A percentile compares a stretch with the other conserved stretches of the same genome.
These are phyloP conservation scores for Nissolia schottii DNA, from an alignment of 306 rosid genomes.

Conservation along the genomic window DNA sequence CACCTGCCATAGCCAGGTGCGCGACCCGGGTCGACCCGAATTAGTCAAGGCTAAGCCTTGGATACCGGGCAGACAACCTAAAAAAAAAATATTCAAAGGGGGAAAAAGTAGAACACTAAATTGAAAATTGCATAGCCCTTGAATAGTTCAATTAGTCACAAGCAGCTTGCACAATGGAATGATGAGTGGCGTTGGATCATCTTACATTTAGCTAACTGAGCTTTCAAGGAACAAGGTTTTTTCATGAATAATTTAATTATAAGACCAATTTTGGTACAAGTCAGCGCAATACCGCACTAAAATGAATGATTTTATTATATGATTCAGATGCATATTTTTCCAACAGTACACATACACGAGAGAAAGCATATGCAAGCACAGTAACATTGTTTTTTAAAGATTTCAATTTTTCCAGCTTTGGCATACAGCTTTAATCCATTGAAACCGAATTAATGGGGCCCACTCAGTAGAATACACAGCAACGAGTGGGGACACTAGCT, in stretches of 20 bases:
- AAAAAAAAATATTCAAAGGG: neutral
- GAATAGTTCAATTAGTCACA: constrained; percentile 16
- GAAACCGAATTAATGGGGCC: constrained; percentile 29
- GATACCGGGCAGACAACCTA: too few relatives aligned
- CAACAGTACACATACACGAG: neutral
- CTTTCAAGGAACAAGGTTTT: constrained; percentile 12
- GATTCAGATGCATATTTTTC: neutral
- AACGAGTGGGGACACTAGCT: constrained; percentile 34
- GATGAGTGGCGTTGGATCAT: constrained; percentile 16
- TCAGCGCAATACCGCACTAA: constrained; percentile 21
- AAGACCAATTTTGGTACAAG: constrained; percentile 13
- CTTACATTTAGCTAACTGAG: constrained; percentile 28
- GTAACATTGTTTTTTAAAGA: constrained; percentile 16
- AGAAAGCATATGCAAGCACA: constrained; percentile 22
- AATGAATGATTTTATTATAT: neutral
- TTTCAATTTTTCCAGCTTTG: constrained; percentile 27
- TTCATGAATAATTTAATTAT: constrained; percentile 4
- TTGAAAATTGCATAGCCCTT: neutral
- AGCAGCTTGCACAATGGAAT: constrained; percentile 4
- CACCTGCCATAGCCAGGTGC: too few relatives aligned
- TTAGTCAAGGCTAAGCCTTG: too few relatives aligned
- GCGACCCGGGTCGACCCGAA: too few relatives aligned
- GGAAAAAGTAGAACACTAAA: neutral
- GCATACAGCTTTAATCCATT: constrained; percentile 42
- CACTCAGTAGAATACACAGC: constrained; percentile 23